Evolutionary conservation across 2,329 filamentous ascomycete genomes (phyloP).

Genomic region (Penicillium sp.): DNA sequence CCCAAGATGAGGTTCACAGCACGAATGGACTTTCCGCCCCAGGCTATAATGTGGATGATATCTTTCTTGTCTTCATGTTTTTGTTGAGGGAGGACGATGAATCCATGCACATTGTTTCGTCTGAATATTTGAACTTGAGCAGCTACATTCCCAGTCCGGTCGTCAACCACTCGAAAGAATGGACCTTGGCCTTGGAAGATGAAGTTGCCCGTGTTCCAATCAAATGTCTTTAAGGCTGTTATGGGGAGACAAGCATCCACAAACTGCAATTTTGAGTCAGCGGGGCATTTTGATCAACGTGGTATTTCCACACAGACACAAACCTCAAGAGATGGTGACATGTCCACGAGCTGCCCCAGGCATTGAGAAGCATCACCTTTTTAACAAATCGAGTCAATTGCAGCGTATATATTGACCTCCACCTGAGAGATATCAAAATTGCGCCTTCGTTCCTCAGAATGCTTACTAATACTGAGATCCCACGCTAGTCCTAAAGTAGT

Average conservation of each 20-base stretch:
- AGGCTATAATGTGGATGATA: conserved; percentile 50
- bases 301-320: conserved; percentile 11
- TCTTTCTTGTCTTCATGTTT: conserved; percentile 11
- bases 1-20: conserved; percentile 32
- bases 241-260: conserved; percentile 43
- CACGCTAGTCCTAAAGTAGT: conserved; percentile 16
- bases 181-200: conserved; percentile 41
- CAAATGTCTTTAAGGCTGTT: conserved; percentile 37
- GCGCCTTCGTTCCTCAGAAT: conserved; percentile 1
- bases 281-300: conserved; percentile 1
- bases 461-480: conserved; percentile 7
- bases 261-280: conserved; percentile 33
- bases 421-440: conserved; percentile 4
- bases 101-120: conserved; percentile 40
- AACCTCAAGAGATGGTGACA: conserved; percentile 32
- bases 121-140: conserved; percentile 32
- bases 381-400: neutral
- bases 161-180: conserved; percentile 33
- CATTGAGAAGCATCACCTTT: conserved; percentile 10
- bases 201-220: conserved; percentile 24
- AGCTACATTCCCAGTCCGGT: conserved; percentile 27
- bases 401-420: neutral
- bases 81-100: conserved; percentile 25
- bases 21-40: conserved; percentile 62
- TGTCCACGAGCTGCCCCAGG: conserved; percentile 15